A percentile compares a stretch with the other conserved stretches of the same genome.
phyloP scores from a whole-genome alignment of 257 asterid genomes.

The Solanum bulbocastanum region DNA sequence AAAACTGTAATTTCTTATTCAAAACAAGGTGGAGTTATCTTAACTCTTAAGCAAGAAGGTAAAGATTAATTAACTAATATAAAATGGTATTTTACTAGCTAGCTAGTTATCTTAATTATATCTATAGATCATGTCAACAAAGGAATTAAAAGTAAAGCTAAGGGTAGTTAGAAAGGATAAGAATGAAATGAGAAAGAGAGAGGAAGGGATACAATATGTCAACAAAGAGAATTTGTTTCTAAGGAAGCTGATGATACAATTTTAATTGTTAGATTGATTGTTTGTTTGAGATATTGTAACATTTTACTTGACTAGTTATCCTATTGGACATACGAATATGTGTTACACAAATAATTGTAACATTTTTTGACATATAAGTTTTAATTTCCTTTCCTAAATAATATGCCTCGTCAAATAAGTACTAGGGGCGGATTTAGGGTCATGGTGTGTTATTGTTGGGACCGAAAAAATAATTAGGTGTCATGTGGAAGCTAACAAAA shows the following conservation, averaged over 20 bases:
- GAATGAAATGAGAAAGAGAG: neutral
- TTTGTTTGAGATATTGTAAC: too few relatives aligned
- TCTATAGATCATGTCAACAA: neutral
- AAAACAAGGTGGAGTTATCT: neutral
- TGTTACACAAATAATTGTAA: neutral
- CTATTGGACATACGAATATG: neutral
- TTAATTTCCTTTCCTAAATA: too few relatives aligned
- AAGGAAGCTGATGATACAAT: too few relatives aligned
- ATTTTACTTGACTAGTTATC: too few relatives aligned
- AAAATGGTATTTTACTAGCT: neutral
- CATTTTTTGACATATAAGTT: neutral
- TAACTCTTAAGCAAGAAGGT: neutral
- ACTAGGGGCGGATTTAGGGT: neutral
- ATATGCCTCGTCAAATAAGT: neutral
- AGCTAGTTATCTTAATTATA: neutral
- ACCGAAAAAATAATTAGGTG: too few relatives aligned
- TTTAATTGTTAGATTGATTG: too few relatives aligned
- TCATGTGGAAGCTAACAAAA: too few relatives aligned
- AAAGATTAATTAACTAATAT: neutral
- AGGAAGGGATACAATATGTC: neutral
- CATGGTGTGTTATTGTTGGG: too few relatives aligned
- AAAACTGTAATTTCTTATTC: neutral
- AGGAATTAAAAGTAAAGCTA: neutral
- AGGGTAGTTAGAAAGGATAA: neutral
- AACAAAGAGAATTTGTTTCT: too few relatives aligned